A percentile compares a stretch with the other conserved stretches of the same genome.
Evolutionary conservation across 2,329 filamentous ascomycete genomes (phyloP).

Genomic region (Tolypocladium ovalisporum): DNA sequence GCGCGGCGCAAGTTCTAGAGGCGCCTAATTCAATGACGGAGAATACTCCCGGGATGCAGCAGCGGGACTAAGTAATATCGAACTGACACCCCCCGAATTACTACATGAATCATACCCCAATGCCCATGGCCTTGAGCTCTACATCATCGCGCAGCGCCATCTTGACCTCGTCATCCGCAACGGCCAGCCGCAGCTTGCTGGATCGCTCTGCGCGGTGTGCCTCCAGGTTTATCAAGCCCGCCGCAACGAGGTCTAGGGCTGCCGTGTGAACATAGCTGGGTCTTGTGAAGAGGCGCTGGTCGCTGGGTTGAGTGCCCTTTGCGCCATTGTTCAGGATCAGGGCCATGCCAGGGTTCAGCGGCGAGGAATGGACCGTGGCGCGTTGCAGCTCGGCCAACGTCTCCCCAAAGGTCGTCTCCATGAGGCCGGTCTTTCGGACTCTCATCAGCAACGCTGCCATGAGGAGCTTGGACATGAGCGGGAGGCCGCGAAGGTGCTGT

Average conservation of each 20-base stretch:
- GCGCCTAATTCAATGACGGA: background rate
- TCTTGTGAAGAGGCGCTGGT: conserved; percentile 18
- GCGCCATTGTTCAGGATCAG: conserved; percentile 20
- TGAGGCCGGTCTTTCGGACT: conserved; percentile 71
- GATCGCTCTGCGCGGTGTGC: conserved; percentile 70
- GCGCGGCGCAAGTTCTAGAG: conserved; percentile 62
- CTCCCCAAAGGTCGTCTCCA: conserved; percentile 81
- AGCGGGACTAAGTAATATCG: background rate
- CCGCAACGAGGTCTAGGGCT: conserved; percentile 73
- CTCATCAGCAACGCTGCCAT: conserved; percentile 72
- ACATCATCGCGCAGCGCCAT: conserved; percentile 80
- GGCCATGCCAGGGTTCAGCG: conserved; percentile 24
- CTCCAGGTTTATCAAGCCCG: conserved; percentile 80
- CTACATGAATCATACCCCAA: conserved; percentile 28
- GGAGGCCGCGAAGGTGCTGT: conserved; percentile 73
- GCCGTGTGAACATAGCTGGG: conserved; percentile 50
- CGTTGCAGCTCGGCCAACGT: conserved; percentile 64
- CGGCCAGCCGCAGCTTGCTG: conserved; percentile 73
- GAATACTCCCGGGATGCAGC: background rate
- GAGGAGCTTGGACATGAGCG: conserved; percentile 74
- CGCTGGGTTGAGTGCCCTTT: conserved; percentile 13
- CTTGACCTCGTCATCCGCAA: conserved; percentile 85
- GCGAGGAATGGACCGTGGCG: conserved; percentile 21
- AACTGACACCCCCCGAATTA: conserved; percentile 8
- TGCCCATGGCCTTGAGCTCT: conserved; percentile 71